A percentile compares a stretch with the other conserved stretches of the same genome.
Evolutionary conservation across 2,329 filamentous ascomycete species (phyloP).

Genomic region (Colletotrichum sp.): DNA sequence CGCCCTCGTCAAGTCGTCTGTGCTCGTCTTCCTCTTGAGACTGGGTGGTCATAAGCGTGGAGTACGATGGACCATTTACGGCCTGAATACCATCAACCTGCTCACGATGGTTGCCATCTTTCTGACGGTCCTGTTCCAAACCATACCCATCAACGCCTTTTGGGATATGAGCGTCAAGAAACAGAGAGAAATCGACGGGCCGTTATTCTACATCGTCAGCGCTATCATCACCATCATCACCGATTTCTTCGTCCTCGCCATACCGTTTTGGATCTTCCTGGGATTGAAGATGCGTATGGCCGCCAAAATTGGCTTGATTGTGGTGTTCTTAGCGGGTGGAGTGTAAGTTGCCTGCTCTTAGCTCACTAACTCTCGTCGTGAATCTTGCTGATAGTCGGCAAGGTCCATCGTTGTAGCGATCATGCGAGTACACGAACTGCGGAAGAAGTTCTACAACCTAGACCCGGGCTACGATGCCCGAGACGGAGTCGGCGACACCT

Average conservation of each 20-base stretch:
- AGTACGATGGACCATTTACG: constrained; percentile 29
- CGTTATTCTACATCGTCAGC: not conserved
- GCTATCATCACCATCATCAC: constrained; percentile 9
- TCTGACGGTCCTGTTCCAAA: constrained; percentile 44
- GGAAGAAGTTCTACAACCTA: not conserved
- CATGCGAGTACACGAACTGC: not conserved
- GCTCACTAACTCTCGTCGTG: not conserved
- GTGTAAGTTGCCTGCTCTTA: constrained; percentile 34
- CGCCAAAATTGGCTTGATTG: constrained; percentile 42
- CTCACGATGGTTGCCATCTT: constrained; percentile 39
- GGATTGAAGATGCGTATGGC: constrained; percentile 41
- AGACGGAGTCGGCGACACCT: constrained; percentile 27
- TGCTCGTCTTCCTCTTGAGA: constrained; percentile 36
- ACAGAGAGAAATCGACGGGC: not conserved
- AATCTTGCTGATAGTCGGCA: constrained; percentile 20
- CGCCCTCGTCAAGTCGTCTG: constrained; percentile 40
- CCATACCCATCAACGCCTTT: constrained; percentile 36
- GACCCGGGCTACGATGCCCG: not conserved
- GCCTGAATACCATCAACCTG: constrained; percentile 38
- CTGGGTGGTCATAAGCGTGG: constrained; percentile 33
- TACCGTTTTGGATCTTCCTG: constrained; percentile 47
- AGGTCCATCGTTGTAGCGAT: not conserved
- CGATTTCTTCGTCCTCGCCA: constrained; percentile 18
- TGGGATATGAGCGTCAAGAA: constrained; percentile 29
- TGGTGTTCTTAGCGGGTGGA: constrained; percentile 43